Percentiles rank a stretch among this genome's conserved stretches.
These are phyloP conservation scores for Triticum dicoccoides DNA, from an alignment of 176 grass and related monocot genomes.

Conservation along the genomic window DNA sequence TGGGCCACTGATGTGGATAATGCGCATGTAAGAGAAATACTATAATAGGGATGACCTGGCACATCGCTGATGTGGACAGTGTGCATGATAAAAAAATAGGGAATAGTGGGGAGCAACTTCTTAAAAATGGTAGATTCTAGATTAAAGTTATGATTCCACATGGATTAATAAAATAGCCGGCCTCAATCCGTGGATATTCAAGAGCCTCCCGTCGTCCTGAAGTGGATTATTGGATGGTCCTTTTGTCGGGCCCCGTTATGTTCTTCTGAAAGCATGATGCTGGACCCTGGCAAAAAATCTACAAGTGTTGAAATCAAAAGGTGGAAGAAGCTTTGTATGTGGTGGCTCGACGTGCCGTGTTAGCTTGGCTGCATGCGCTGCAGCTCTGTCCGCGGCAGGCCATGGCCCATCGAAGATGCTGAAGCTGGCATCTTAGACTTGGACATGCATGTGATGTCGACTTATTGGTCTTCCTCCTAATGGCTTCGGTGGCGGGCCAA, in stretches of 20 bases:
- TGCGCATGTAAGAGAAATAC: no score
- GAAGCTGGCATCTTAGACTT: not conserved
- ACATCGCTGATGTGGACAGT: no score
- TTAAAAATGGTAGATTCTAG: not conserved
- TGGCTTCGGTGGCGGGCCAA: not conserved
- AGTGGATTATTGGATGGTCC: not conserved
- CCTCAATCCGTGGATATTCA: not conserved
- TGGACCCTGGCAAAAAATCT: not conserved
- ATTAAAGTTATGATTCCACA: not conserved
- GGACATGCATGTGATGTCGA: not conserved
- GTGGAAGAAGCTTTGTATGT: not conserved
- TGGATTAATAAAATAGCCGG: not conserved
- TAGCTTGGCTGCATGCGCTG: no score
- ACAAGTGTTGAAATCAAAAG: not conserved
- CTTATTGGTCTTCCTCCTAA: not conserved
- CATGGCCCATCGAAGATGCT: not conserved
- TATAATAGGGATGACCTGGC: no score
- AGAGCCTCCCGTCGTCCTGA: not conserved
- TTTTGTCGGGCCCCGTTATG: not conserved
- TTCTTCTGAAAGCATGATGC: not conserved
- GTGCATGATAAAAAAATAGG: no score
- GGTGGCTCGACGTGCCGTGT: not conserved
- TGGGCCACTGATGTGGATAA: no score
- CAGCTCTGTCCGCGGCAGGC: no score
- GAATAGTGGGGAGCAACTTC: no score